Conservation (phyloP, 768 basidiomycete genomes). For the Trametes gibbosa region DNA sequence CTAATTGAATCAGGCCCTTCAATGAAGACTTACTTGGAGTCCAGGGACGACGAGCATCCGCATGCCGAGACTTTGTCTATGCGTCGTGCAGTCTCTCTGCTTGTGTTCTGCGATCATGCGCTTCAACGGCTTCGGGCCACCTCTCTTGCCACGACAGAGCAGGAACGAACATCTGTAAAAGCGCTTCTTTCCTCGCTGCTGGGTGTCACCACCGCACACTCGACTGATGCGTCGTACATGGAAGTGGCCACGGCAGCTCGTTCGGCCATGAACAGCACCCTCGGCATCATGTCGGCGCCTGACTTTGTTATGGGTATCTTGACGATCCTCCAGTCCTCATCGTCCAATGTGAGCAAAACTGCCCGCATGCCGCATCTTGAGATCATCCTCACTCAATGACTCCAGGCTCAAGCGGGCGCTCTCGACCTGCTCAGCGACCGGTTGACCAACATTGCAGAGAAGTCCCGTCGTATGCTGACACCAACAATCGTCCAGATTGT, state of each 20-base stretch:
- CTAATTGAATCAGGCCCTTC: neutral
- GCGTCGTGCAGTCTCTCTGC: conserved; percentile 64
- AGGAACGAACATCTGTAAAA: conserved; percentile 44
- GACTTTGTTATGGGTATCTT: conserved; percentile 63
- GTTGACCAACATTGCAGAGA: conserved; percentile 55
- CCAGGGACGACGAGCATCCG: conserved; percentile 60
- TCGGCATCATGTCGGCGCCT: conserved; percentile 64
- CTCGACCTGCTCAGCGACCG: conserved; percentile 69
- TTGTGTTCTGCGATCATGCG: conserved; percentile 59
- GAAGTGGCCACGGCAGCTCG: conserved; percentile 49
- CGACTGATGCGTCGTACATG: conserved; percentile 21
- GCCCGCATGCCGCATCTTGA: neutral
- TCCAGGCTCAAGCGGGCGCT: conserved; percentile 63
- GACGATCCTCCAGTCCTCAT: conserved; percentile 47
- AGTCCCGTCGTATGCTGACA: conserved; percentile 51
- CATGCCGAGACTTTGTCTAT: conserved; percentile 44
- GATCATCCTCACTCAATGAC: neutral
- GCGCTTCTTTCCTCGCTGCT: conserved; percentile 38
- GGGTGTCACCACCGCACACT: conserved; percentile 14
- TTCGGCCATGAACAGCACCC: conserved; percentile 47
- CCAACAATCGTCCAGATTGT: conserved; percentile 53
- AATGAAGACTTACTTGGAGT: neutral
- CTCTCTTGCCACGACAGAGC: conserved; percentile 16
- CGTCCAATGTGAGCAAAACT: conserved; percentile 45
- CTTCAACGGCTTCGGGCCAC: conserved; percentile 36